Conservation (phyloP, 164 flowering plant genomes). For the Malania oleifera region DNA sequence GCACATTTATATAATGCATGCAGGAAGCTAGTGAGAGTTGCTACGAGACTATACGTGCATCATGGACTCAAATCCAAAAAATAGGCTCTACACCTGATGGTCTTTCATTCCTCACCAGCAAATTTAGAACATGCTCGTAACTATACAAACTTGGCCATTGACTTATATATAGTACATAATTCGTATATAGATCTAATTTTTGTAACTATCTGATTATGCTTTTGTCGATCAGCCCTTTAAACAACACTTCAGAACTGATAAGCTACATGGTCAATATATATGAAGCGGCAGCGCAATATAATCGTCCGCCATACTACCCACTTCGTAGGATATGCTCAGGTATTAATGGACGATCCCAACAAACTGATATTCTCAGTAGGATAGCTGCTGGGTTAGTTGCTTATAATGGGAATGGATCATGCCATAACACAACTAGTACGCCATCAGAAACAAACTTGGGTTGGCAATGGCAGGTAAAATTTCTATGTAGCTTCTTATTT, state of each 20-base stretch:
- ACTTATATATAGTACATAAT: neutral
- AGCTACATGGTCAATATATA: slow-evolving; percentile 10
- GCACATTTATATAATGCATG: too few relatives aligned
- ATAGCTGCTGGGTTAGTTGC: slow-evolving; percentile 21
- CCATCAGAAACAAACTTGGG: slow-evolving; percentile 21
- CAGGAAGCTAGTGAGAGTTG: slow-evolving; percentile 40
- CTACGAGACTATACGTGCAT: slow-evolving; percentile 25
- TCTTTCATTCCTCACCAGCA: slow-evolving; percentile 23
- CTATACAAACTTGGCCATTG: too few relatives aligned
- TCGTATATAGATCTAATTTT: neutral
- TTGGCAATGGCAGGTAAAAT: slow-evolving; percentile 47
- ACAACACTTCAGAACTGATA: slow-evolving; percentile 13
- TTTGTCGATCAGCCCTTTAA: slow-evolving; percentile 9
- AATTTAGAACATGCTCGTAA: slow-evolving; percentile 37
- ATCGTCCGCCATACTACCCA: slow-evolving; percentile 15
- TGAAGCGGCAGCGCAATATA: slow-evolving; percentile 19
- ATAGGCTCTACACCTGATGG: slow-evolving; percentile 25
- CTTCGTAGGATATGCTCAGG: slow-evolving; percentile 14
- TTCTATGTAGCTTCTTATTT: too few relatives aligned
- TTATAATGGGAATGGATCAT: slow-evolving; percentile 8
- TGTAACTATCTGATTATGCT: neutral
- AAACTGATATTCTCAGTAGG: slow-evolving; percentile 11
- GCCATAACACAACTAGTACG: slow-evolving; percentile 6
- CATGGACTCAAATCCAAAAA: slow-evolving; percentile 35
- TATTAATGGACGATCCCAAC: slow-evolving; percentile 16